phyloP scores from a whole-genome alignment of 108 stramenopile species.

The Nannochloropsis salina region DNA sequence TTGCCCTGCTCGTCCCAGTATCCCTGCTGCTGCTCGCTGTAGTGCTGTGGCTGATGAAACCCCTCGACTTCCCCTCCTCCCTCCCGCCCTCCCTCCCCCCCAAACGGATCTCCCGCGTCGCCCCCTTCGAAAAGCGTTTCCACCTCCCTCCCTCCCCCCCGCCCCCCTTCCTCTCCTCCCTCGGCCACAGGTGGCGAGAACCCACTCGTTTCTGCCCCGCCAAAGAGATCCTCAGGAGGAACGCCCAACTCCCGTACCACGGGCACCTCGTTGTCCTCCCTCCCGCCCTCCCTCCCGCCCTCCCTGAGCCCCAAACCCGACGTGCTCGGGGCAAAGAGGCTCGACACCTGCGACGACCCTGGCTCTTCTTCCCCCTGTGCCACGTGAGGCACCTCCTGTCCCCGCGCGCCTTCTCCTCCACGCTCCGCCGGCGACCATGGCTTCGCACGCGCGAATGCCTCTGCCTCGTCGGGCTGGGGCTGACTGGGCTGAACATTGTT shows the following conservation, averaged over 20 bases:
- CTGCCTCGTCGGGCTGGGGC: too few relatives aligned
- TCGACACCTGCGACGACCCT: too few relatives aligned
- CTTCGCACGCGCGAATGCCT: too few relatives aligned
- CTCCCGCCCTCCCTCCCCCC: background rate
- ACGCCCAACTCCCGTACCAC: background rate
- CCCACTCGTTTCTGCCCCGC: background rate
- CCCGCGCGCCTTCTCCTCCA: too few relatives aligned
- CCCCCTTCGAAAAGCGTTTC: background rate
- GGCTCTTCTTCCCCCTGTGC: too few relatives aligned
- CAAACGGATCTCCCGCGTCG: background rate
- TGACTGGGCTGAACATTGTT: too few relatives aligned
- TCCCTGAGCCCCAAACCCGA: too few relatives aligned
- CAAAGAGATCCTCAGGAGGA: background rate
- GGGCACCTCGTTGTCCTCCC: background rate
- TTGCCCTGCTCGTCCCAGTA: background rate
- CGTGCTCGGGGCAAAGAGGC: too few relatives aligned
- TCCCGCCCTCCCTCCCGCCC: constrained; percentile 3
- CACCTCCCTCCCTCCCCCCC: background rate
- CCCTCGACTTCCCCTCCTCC: background rate
- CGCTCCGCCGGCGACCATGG: too few relatives aligned
- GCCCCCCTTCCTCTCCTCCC: background rate
- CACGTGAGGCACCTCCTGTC: too few relatives aligned
- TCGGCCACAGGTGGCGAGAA: too few relatives aligned
- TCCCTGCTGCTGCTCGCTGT: background rate
- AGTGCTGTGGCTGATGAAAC: background rate